Evolutionary conservation across 257 asterid species (phyloP), one percentile per base, ranked within the genome.

Genomic region (Plantago ovata): DNA sequence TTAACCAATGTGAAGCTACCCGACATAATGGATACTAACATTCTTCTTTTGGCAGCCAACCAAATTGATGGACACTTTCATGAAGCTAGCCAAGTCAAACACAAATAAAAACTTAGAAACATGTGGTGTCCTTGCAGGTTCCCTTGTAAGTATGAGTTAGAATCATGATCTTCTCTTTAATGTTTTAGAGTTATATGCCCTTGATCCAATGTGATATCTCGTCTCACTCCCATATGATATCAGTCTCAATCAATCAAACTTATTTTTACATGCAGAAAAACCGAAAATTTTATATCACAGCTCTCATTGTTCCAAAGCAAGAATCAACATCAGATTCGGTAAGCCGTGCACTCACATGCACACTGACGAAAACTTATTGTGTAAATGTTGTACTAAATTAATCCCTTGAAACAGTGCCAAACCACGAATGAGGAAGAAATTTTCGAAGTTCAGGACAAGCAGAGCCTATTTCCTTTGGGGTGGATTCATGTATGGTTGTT

Each of bases 261-360:
- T 67, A 51, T 58, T 76, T 47, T 64, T 53, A 56, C 59, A 65
- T 63, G 24, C 94, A 92, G 98, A 87, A 76, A 81, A 78, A 92
- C 75, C 64, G 95, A 20, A 92, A 60, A 60, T 92, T 87, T 74
- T 83, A 72, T 63, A 74, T 92, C 60, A 92, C 98, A 12, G 86
- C 98, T 62, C 90, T 92, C 61, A 92, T 87, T 73, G 88, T 92
- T 63, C 98, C 98, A 28, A 92, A 92, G 81, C 98, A 92, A 75
- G 96, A 87, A 75, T 83, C 96, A n/a, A 88, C 98, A 49, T 85
- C 96, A 63, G 94, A 92, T 79, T 88, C 95, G 69, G 98, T 92
- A 71, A 66, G 93, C 69, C 60, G 61, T 48, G 60, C 50, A 38
- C 42, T 42, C 41, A 44, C 44, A 42, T 20, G 50, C 48, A 54